Percentiles rank a stretch among this genome's conserved stretches.
Evolutionary conservation across 1,284 basidiomycete species (phyloP).

Genomic region (Clitocybe nebularis): DNA sequence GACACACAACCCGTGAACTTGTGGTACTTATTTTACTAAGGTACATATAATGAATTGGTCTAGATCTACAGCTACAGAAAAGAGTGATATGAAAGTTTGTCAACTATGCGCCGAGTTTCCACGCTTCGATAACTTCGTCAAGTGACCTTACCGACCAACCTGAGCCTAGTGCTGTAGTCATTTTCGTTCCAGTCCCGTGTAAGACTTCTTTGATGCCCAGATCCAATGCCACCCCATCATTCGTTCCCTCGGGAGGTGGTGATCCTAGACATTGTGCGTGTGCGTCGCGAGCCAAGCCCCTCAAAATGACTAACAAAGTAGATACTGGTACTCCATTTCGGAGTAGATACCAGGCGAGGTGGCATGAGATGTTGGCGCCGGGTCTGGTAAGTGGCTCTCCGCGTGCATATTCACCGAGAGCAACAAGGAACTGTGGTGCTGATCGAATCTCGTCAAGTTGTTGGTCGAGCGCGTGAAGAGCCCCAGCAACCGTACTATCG

Average conservation of each 20-base stretch:
- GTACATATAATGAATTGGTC: too few species aligned
- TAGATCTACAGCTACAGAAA: not conserved
- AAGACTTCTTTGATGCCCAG: conserved; percentile 65
- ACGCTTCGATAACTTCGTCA: conserved; percentile 57
- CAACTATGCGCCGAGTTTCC: conserved; percentile 31
- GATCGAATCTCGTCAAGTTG: conserved; percentile 45
- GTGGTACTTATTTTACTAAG: not conserved
- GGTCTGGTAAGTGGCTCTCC: conserved; percentile 35
- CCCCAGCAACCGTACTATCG: conserved; percentile 62
- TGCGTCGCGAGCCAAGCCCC: conserved; percentile 55
- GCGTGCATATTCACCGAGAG: conserved; percentile 50
- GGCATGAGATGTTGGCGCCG: conserved; percentile 22
- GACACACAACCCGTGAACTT: not conserved
- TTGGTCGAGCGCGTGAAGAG: conserved; percentile 56
- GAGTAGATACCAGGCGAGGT: conserved; percentile 57
- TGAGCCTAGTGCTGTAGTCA: conserved; percentile 60
- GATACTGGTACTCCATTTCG: conserved; percentile 66
- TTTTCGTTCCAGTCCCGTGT: conserved; percentile 61
- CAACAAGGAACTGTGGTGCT: conserved; percentile 39
- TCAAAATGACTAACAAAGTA: conserved; percentile 54
- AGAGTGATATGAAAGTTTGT: not conserved
- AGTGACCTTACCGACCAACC: conserved; percentile 65
- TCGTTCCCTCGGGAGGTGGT: conserved; percentile 49
- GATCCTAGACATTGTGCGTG: conserved; percentile 47
- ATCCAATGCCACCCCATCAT: conserved; percentile 43